Evolutionary conservation across 257 asterid species (phyloP), one percentile per base, ranked within the genome.

Genomic region (Scutellaria barbata): DNA sequence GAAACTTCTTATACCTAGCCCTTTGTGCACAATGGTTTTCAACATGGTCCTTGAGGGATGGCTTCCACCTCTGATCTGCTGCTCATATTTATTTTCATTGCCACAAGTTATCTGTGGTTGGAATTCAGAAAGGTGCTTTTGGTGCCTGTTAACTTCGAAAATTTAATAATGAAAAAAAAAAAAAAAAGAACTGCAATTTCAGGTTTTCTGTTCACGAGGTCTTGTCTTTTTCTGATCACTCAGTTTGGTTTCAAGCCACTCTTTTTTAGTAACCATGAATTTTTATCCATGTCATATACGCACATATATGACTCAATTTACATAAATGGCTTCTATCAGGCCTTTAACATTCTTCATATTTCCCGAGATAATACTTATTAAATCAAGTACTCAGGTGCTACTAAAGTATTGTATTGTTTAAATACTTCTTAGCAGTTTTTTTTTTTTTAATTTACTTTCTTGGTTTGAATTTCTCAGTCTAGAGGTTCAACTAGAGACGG

Each of bases 401-500:
- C 53, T 68, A 13, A 20, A 48, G 69, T 70, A 63, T 71, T 73
- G 33, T 70, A 39, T 64, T 64, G 33, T 61, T 51, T 70, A 7
- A 39, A 66, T 25, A 20, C 52, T 75, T 78, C 5, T 58, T 53
- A 64, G 55, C n/a, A 46, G 25, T 53, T 63, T 57, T 52, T 10
- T 22, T 22, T 46, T 52, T 64, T 71, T 62, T 30, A 3, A 2
- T 30, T 30, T 2, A 30, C 57, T 69, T 74, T 69, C 74, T 77
- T 73, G 18, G 70, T 73, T 78, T 76, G 60, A 58, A 56, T 68
- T 77, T 83, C 69, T 59, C 93, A 95, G 99, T 84, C 99, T 60
- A 90, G 99, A 86, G 98, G 99, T 76, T 95, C 99, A 64, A 95
- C 97, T 72, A 87, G 97, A 83, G 99, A 95, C 72, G 99, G 98